A percentile compares a stretch with the other conserved stretches of the same genome.
Evolutionary conservation across 306 rosid genomes (phyloP).

Genomic region (Citrullus colocynthis): DNA sequence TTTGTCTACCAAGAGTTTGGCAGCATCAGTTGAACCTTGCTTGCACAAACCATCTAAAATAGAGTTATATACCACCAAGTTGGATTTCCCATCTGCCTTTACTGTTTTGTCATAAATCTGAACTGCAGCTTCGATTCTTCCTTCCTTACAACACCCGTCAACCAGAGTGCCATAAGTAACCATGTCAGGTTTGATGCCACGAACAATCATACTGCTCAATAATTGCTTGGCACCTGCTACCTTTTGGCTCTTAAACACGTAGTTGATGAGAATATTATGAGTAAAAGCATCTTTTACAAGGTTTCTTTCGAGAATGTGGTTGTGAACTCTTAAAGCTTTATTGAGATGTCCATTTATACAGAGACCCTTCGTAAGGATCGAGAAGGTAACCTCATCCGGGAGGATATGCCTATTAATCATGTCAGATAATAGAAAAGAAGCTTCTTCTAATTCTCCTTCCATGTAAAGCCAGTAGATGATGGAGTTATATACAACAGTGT

Average conservation of each 20-base stretch:
- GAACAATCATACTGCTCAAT: constrained; percentile 32
- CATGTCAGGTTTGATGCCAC: constrained; percentile 31
- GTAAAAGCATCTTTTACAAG: constrained; percentile 25
- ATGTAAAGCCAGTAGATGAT: constrained; percentile 36
- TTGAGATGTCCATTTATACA: constrained; percentile 30
- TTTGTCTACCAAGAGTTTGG: constrained; percentile 21
- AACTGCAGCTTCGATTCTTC: constrained; percentile 24
- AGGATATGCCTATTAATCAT: constrained; percentile 26
- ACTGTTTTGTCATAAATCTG: constrained; percentile 25
- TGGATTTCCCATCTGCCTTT: constrained; percentile 25
- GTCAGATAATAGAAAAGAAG: constrained; percentile 31
- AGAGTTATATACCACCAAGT: constrained; percentile 37
- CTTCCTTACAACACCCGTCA: constrained; percentile 33
- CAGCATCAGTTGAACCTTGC: constrained; percentile 16
- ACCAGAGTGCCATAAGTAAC: constrained; percentile 40
- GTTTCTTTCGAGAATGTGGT: constrained; percentile 15
- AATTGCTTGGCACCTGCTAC: constrained; percentile 28
- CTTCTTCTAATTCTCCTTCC: constrained; percentile 35
- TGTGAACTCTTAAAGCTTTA: constrained; percentile 31
- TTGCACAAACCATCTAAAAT: constrained; percentile 35
- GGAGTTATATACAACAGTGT: constrained; percentile 36
- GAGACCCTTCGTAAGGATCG: constrained; percentile 40
- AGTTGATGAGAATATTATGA: constrained; percentile 34
- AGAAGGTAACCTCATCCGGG: constrained; percentile 42
- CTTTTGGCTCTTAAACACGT: constrained; percentile 23